phyloP scores from a whole-genome alignment of 2,329 filamentous ascomycete species.

The Balansia obtecta region DNA sequence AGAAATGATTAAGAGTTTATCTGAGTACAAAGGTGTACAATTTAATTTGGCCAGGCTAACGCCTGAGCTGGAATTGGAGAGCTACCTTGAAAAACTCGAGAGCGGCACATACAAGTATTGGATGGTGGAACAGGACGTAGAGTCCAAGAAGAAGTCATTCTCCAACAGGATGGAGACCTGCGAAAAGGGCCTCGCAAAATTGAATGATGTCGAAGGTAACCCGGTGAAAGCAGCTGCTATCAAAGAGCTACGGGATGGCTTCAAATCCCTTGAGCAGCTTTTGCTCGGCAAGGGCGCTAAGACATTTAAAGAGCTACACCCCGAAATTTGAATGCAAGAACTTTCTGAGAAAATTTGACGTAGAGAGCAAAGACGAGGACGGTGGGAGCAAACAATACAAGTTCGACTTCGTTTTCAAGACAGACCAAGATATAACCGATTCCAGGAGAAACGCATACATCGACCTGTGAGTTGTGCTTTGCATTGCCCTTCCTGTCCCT shows the following conservation, averaged over 20 bases:
- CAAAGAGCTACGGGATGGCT: constrained; percentile 33
- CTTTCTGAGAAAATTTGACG: constrained; percentile 3
- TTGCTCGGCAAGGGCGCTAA: constrained; percentile 51
- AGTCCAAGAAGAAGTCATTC: constrained; percentile 19
- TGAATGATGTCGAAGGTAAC: constrained; percentile 9
- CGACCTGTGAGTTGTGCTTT: constrained; percentile 36
- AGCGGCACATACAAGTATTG: constrained; percentile 50
- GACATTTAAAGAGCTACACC: constrained; percentile 52
- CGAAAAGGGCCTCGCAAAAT: constrained; percentile 11
- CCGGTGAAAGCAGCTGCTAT: constrained; percentile 46
- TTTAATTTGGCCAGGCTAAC: constrained; percentile 1
- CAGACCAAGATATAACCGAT: constrained; percentile 42
- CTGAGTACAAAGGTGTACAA: constrained; percentile 24
- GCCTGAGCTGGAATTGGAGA: constrained; percentile 25
- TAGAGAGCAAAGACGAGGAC: neutral
- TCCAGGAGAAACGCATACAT: constrained; percentile 46
- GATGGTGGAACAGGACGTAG: constrained; percentile 29
- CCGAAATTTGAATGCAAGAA: constrained; percentile 28
- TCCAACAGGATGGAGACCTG: constrained; percentile 18
- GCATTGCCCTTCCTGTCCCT: neutral
- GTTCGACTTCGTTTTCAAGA: constrained; percentile 37
- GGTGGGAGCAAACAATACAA: constrained; percentile 28
- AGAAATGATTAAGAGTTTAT: constrained; percentile 36
- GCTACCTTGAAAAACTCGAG: constrained; percentile 39
- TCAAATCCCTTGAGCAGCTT: constrained; percentile 40